Conservation (phyloP, 176 grass and related monocot genomes). For the Triticum dicoccoides region DNA sequence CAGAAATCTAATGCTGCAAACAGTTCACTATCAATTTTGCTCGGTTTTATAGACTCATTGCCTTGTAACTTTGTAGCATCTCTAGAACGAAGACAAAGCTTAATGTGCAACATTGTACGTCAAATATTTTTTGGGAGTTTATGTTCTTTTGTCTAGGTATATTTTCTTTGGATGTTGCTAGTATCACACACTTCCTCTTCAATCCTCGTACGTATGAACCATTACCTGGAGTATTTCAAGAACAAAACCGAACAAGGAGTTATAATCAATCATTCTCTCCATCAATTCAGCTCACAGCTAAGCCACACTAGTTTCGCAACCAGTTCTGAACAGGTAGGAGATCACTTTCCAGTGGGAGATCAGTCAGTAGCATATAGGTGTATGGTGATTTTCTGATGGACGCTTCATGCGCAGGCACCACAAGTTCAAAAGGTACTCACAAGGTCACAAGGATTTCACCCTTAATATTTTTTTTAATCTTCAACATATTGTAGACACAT, state of each 20-base stretch:
- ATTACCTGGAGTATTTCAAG: background rate
- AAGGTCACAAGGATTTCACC: background rate
- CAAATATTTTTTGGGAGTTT: background rate
- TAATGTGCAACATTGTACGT: background rate
- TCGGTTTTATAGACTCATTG: slow-evolving; percentile 10
- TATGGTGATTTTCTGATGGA: too few species aligned
- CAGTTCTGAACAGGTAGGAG: background rate
- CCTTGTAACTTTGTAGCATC: background rate
- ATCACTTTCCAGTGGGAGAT: background rate
- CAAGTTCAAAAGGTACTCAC: background rate
- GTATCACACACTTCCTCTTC: background rate
- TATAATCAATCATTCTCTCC: background rate
- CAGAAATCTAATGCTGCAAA: slow-evolving; percentile 15
- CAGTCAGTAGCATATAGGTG: background rate
- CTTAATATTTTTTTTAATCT: background rate
- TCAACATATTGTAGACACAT: background rate
- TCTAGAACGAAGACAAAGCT: background rate
- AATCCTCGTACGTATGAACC: background rate
- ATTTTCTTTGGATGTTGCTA: background rate
- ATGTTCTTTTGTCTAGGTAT: background rate
- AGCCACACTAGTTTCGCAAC: background rate
- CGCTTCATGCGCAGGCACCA: background rate
- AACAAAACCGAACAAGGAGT: background rate
- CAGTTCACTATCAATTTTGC: background rate
- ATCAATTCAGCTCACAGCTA: background rate